A percentile compares a stretch with the other conserved stretches of the same genome.
phyloP scores from a whole-genome alignment of 352 stramenopile genomes.

The Pythium apleroticum region DNA sequence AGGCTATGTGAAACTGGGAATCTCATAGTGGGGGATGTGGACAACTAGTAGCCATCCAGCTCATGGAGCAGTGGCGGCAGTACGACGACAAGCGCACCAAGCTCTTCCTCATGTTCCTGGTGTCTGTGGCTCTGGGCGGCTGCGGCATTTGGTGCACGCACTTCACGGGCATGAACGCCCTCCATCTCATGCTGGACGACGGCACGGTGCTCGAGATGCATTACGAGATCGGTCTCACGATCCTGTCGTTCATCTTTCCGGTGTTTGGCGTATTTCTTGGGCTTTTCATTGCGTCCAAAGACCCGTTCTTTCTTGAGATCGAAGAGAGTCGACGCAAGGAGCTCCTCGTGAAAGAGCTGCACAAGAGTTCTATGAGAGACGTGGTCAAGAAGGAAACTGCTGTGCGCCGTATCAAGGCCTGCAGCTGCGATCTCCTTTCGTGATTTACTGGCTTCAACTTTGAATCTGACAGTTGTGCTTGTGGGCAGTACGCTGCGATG shows the following conservation, averaged over 20 bases:
- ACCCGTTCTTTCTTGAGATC: conserved; percentile 24
- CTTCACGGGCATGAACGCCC: conserved; percentile 64
- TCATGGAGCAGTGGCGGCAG: conserved; percentile 30
- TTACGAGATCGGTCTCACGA: conserved; percentile 51
- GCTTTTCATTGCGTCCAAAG: conserved; percentile 3
- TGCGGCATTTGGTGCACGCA: conserved; percentile 76
- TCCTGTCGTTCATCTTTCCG: conserved; percentile 50
- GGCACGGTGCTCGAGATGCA: conserved; percentile 39
- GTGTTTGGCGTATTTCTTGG: conserved; percentile 54
- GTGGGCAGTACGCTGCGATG: not conserved
- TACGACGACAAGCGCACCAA: conserved; percentile 24
- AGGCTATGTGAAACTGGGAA: too few relatives aligned
- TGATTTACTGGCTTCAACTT: not conserved
- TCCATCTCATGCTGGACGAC: conserved; percentile 39
- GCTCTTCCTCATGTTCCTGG: conserved; percentile 36
- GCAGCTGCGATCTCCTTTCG: too few relatives aligned
- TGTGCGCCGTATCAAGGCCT: conserved; percentile 27
- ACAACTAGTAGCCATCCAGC: conserved; percentile 25
- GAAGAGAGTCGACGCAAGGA: conserved; percentile 8
- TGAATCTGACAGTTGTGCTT: not conserved
- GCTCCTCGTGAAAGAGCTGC: conserved; percentile 26
- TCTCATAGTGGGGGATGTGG: too few relatives aligned
- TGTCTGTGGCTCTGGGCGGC: conserved; percentile 43
- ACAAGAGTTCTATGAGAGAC: conserved; percentile 36
- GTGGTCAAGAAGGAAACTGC: conserved; percentile 23